These are phyloP conservation scores for Arabidopsis lyrata DNA, from an alignment of 441 rosid genomes.

Conservation along the genomic window DNA sequence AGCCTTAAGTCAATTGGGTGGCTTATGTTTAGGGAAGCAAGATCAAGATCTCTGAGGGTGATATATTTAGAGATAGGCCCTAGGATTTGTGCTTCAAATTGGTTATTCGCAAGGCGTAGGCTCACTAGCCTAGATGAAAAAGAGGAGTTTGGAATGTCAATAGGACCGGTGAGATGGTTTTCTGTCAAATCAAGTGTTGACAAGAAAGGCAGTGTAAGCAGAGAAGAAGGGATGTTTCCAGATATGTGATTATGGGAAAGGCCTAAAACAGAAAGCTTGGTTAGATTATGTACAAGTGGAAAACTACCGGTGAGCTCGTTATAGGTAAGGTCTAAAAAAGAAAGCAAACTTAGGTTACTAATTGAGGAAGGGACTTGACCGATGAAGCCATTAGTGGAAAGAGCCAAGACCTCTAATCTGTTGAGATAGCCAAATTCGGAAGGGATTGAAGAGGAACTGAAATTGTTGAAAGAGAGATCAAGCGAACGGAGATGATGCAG, in stretches of 20 bases:
- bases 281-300: conserved; percentile 13
- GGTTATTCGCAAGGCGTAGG: neutral
- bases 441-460: conserved; percentile 16
- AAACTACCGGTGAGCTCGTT: conserved; percentile 26
- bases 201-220: neutral
- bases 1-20: conserved; percentile 36
- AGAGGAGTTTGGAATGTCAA: neutral
- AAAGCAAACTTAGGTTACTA: neutral
- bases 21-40: conserved; percentile 35
- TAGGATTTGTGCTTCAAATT: conserved; percentile 28
- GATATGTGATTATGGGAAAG: conserved; percentile 10
- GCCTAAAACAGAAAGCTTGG: conserved; percentile 12
- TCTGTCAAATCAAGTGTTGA: neutral
- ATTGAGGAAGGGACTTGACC: conserved; percentile 31
- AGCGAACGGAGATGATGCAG: conserved; percentile 20
- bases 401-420: conserved; percentile 2
- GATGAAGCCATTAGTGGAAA: conserved; percentile 11
- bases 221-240: conserved; percentile 13
- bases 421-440: conserved; percentile 17
- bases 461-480: conserved; percentile 25
- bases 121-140: neutral
- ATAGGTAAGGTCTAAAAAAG: neutral
- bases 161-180: neutral
- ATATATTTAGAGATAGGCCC: conserved; percentile 34
- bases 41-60: neutral